Evolutionary conservation across 1,139 yeast genomes (phyloP), one percentile per base, ranked within the genome.

Genomic region (Saccharomyces hybrid): DNA sequence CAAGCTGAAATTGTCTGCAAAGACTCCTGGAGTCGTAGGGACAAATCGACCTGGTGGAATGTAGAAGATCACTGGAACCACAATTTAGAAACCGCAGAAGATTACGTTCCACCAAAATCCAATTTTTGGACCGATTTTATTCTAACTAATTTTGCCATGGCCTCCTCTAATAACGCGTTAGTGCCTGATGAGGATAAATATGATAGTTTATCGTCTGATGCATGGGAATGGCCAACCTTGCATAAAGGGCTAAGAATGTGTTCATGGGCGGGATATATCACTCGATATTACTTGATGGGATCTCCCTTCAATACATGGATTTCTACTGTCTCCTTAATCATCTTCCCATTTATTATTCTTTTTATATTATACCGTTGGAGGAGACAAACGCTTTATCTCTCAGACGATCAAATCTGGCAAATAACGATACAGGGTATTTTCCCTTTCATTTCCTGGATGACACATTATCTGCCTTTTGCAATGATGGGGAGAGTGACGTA

Each of bases 191-290:
- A 77, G 1, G 88, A 85, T 62, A 85, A 84, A 61, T 74, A 69
- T 58, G 95, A 86, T 63, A 73, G 71, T 47, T 71, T 86, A 57
- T 82, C 89, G 1, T 83, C 90, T 13, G 70, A 76, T 54, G 85
- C 90, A 82, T 86, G 93, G 91, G 85, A 86, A 71, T 86, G 95
- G 95, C 91, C 93, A 41, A 73, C 81, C 5, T 68, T 83, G 54
- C 71, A 76, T 44, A 69, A 75, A 20, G 95, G 95, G 4, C 72
- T 86, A 54, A 75, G 93, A 63, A 81, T 86, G 88, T 80, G 87
- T 61, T 74, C 80, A 3, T 86, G 93, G 93, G 71, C 76, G 3
- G 65, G 73, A 5, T 64, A 66, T 16, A 50, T 53, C 9, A 65
- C 73, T 28, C 81, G 82, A 62, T 86, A 80, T 63, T 86, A 79